A percentile compares a stretch with the other conserved stretches of the same genome.
These are phyloP conservation scores for Eutrema salsugineum DNA, from an alignment of 441 rosid species.

Conservation along the genomic window DNA sequence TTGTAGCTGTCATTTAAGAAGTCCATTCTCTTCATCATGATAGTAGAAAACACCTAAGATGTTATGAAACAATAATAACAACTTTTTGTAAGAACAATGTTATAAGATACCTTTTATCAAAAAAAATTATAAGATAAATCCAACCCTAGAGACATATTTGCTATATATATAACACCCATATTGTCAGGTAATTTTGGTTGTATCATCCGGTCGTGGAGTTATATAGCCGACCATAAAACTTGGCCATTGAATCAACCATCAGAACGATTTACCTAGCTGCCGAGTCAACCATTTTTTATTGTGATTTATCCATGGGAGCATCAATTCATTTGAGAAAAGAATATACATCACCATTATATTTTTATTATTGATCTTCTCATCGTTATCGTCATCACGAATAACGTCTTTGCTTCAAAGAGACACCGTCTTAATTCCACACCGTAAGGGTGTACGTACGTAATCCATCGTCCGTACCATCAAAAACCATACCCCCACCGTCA, in stretches of 20 bases:
- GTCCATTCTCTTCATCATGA: not conserved
- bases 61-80: too few relatives aligned
- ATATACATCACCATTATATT: not conserved
- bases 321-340: not conserved
- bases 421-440: not conserved
- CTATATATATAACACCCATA: too few relatives aligned
- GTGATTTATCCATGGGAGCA: not conserved
- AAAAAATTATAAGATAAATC: too few relatives aligned
- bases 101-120: too few relatives aligned
- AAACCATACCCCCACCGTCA: not conserved
- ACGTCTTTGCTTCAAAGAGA: conserved; percentile 6
- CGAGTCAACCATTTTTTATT: not conserved
- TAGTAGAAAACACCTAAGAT: not conserved
- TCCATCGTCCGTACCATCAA: conserved; percentile 14
- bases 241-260: too few relatives aligned
- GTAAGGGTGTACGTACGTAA: not conserved
- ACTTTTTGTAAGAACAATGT: too few relatives aligned
- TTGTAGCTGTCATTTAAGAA: not conserved
- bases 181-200: too few relatives aligned
- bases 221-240: too few relatives aligned
- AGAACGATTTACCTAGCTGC: not conserved
- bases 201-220: too few relatives aligned
- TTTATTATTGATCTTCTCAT: not conserved
- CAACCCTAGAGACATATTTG: too few relatives aligned
- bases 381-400: not conserved